phyloP scores from a whole-genome alignment of 139 green algal species.

The Micractinium conductrix region DNA sequence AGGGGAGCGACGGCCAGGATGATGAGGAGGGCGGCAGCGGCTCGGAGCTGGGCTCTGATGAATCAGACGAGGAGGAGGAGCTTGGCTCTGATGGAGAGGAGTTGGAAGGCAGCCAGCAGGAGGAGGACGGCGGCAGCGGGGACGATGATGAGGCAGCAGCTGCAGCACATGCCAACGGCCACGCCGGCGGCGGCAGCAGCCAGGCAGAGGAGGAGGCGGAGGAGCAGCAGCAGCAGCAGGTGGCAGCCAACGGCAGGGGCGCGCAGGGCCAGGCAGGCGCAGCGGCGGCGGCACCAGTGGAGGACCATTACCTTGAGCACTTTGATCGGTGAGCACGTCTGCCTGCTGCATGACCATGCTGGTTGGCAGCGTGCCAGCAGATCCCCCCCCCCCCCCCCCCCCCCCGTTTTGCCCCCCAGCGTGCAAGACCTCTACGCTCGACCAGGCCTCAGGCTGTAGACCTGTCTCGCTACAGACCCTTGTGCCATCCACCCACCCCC shows the following conservation, averaged over 20 bases:
- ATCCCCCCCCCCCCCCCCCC: too few relatives aligned
- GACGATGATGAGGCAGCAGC: neutral
- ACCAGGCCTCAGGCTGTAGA: too few relatives aligned
- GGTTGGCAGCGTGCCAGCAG: too few relatives aligned
- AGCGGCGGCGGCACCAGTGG: neutral
- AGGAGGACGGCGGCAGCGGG: neutral
- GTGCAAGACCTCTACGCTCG: too few relatives aligned
- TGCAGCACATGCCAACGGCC: neutral
- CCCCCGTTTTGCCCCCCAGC: too few relatives aligned
- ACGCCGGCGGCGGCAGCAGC: neutral
- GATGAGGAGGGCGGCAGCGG: neutral
- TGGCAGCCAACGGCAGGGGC: neutral
- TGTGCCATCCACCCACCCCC: too few relatives aligned
- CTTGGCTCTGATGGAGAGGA: neutral
- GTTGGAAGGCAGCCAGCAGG: neutral
- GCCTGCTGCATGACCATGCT: too few relatives aligned
- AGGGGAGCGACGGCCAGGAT: neutral
- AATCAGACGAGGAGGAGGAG: slow-evolving; percentile 6
- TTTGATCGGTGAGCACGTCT: slow-evolving; percentile 16
- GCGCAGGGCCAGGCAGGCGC: neutral
- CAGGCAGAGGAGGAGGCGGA: neutral
- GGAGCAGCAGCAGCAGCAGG: neutral
- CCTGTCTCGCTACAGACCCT: too few relatives aligned
- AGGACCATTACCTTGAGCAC: slow-evolving; percentile 25
- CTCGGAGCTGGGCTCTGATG: neutral